Evolutionary conservation across 2,329 filamentous ascomycete species (phyloP), one percentile per base, ranked within the genome.

Genomic region (Tolypocladium cylindrosporum): DNA sequence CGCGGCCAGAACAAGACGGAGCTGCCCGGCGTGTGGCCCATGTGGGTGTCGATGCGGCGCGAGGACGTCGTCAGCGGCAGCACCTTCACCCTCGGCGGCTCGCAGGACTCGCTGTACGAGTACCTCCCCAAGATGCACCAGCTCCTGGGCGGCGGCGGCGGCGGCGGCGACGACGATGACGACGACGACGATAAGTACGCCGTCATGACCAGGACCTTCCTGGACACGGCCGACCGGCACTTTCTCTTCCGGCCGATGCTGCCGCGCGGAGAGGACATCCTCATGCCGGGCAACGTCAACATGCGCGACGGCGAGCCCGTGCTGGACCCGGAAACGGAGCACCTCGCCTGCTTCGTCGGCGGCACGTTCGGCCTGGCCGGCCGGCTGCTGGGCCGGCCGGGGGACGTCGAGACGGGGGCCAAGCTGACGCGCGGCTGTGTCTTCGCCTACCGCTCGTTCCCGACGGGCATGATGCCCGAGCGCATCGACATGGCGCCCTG

Each of bases 71-170:
- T 56, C 60, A 55, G 43, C 41, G 58, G 64, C 6, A 41, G 45
- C 2, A 40, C 55, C 1, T 76, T 75, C 54, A 73, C 71, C 0
- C 65, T 76, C 5, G 75, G 74, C 5, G 74, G 68, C 7, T 67
- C 67, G 48, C 72, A 70, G n/a, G 76, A 79, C 59, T 79, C 69
- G 76, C 76, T 62, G 61, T 96, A 94, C 73, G 91, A 96, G 73
- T 96, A 96, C 67, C 81, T 96, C 27, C 87, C 96, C 71, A 96
- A 96, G 77, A 94, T 95, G 89, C 94, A 86, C 64, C 63, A 67
- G 54, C 74, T 89, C 2, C 77, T 88, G 0, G 80, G 83, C 8
- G 31, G 1, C 31, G 31, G 31, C 8, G 31, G 1, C 31, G 31
- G 31, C 7, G 31, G 31, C 34, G 85, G 85, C 3, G 72, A 74